Evolutionary conservation across 768 basidiomycete genomes (phyloP).

Genomic region (Trametes coccinea): DNA sequence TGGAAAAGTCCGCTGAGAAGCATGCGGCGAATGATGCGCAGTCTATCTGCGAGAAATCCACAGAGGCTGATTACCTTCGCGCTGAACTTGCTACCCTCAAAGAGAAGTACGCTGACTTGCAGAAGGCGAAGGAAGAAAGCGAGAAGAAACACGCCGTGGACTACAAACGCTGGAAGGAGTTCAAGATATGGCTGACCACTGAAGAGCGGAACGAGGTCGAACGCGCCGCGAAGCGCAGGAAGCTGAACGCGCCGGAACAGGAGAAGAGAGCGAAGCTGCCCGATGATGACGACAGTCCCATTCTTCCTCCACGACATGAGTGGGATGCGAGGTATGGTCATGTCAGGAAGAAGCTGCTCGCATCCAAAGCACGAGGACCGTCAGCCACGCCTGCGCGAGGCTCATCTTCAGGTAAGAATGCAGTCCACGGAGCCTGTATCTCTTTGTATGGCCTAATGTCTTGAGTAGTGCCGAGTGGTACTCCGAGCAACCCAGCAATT

Average conservation of each 20-base stretch:
- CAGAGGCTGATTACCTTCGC: conserved; percentile 1
- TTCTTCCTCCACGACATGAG: neutral
- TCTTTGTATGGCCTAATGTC: too few species aligned
- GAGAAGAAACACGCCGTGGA: conserved; percentile 50
- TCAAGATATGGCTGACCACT: conserved; percentile 41
- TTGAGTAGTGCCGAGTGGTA: neutral
- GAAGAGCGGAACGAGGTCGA: conserved; percentile 5
- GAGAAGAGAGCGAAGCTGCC: conserved; percentile 3
- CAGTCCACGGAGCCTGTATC: neutral
- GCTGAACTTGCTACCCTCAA: conserved; percentile 9
- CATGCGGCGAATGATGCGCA: neutral
- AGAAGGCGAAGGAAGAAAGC: conserved; percentile 44
- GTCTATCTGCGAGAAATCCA: neutral
- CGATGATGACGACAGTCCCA: neutral
- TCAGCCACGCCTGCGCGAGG: neutral
- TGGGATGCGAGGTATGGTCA: neutral
- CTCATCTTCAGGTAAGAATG: neutral
- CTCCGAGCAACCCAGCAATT: neutral
- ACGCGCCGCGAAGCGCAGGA: conserved; percentile 13
- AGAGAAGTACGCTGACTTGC: conserved; percentile 45
- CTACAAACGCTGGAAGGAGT: conserved; percentile 32
- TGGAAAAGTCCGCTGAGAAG: neutral
- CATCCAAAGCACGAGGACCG: neutral
- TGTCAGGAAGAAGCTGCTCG: neutral
- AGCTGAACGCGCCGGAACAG: neutral